Percentiles rank a stretch among this genome's conserved stretches.
Conservation (phyloP, 768 basidiomycete species). For the Pisolithus sp. region DNA sequence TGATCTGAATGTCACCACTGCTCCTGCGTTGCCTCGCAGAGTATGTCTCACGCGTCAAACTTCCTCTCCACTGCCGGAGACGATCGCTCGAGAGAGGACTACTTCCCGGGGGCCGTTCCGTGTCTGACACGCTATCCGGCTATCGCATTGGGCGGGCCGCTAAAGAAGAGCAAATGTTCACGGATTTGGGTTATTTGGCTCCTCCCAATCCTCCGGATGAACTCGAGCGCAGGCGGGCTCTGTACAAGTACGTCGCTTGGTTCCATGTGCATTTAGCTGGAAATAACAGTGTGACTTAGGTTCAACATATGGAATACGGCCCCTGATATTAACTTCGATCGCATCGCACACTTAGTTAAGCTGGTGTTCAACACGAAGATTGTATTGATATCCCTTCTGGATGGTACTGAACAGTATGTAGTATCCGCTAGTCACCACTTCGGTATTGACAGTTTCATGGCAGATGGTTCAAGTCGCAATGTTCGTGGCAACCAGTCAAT, state of each 20-base stretch:
- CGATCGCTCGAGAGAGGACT: constrained; percentile 28
- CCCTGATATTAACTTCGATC: constrained; percentile 85
- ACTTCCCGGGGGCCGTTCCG: constrained; percentile 26
- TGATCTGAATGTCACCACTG: constrained; percentile 30
- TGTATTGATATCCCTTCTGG: constrained; percentile 77
- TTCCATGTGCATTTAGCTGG: background rate
- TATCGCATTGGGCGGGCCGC: constrained; percentile 42
- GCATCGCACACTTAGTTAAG: constrained; percentile 89
- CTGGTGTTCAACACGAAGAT: constrained; percentile 88
- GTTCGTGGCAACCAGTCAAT: constrained; percentile 36
- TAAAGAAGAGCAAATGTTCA: constrained; percentile 65
- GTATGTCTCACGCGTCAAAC: constrained; percentile 55
- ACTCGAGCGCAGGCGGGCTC: constrained; percentile 68
- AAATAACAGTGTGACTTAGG: constrained; percentile 31
- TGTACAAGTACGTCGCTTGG: constrained; percentile 63
- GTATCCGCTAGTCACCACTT: constrained; percentile 3
- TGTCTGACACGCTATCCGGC: constrained; percentile 27
- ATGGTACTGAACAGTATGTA: constrained; percentile 74
- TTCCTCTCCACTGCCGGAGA: constrained; percentile 55
- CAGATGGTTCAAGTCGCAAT: constrained; percentile 89
- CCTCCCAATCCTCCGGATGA: constrained; percentile 86
- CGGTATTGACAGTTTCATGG: constrained; percentile 6
- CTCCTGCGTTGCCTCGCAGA: constrained; percentile 46
- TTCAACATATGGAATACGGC: constrained; percentile 89
- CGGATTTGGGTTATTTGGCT: constrained; percentile 59